phyloP scores from a whole-genome alignment of 1,139 yeast genomes.

The Petasospora rhodanensis region DNA sequence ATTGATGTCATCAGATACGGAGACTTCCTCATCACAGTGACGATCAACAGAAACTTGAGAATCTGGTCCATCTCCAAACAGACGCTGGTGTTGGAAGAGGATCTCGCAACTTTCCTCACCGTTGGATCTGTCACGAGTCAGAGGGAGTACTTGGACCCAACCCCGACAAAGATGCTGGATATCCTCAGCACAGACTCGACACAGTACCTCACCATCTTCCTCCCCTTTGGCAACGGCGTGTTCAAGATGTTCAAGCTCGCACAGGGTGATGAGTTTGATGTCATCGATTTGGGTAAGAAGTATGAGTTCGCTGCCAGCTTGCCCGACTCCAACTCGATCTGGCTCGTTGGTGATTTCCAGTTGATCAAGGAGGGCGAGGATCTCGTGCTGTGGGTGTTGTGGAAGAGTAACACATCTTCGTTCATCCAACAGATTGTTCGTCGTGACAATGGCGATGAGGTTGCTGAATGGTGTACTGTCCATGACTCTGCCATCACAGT shows the following conservation, averaged over 20 bases:
- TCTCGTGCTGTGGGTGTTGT: slow-evolving; percentile 38
- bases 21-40: slow-evolving; percentile 33
- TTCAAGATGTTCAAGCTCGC: slow-evolving; percentile 41
- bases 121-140: slow-evolving; percentile 15
- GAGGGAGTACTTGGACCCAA: slow-evolving; percentile 21
- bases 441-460: too few species aligned
- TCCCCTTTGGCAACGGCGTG: slow-evolving; percentile 41
- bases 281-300: slow-evolving; percentile 29
- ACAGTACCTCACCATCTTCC: slow-evolving; percentile 28
- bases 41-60: slow-evolving; percentile 47
- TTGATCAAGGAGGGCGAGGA: slow-evolving; percentile 19
- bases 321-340: slow-evolving; percentile 37
- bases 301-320: slow-evolving; percentile 25
- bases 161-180: slow-evolving; percentile 22
- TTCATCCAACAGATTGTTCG: slow-evolving; percentile 37
- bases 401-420: slow-evolving; percentile 64
- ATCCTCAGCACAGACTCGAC: slow-evolving; percentile 6
- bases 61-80: slow-evolving; percentile 51
- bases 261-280: slow-evolving; percentile 27
- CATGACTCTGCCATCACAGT: slow-evolving; percentile 2
- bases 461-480: slow-evolving; percentile 18
- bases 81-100: slow-evolving; percentile 30
- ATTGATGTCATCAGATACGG: slow-evolving; percentile 26
- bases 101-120: slow-evolving; percentile 26
- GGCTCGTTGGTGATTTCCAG: slow-evolving; percentile 42